Evolutionary conservation across 768 basidiomycete species (phyloP).

Genomic region (Hygrocybe coccinea): DNA sequence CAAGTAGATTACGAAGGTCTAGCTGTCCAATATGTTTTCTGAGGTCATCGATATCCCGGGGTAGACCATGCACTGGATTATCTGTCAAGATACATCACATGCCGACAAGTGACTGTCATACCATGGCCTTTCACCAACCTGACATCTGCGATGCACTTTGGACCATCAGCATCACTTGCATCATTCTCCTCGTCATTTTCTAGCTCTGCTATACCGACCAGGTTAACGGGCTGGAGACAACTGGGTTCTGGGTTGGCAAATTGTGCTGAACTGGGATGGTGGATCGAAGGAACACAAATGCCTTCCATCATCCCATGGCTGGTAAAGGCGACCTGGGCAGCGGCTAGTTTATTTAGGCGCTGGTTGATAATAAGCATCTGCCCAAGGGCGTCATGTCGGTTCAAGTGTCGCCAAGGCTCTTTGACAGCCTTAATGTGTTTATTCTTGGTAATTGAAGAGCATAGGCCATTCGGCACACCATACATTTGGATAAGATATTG

Average conservation of each 20-base stretch:
- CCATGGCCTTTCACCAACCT: background rate
- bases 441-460: conserved; percentile 21
- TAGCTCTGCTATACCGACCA: no score
- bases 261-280: background rate
- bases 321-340: conserved; percentile 13
- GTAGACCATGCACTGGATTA: background rate
- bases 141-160: background rate
- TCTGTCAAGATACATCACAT: background rate
- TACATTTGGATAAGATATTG: conserved; percentile 10
- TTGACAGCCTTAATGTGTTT: conserved; percentile 13
- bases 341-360: conserved; percentile 19
- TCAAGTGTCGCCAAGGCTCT: conserved; percentile 21
- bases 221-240: background rate
- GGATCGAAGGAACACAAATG: background rate
- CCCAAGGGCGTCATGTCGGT: conserved; percentile 15
- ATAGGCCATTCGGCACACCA: conserved; percentile 19
- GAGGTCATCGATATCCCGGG: background rate
- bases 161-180: background rate
- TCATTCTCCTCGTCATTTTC: background rate
- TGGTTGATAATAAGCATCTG: conserved; percentile 24
- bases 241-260: background rate
- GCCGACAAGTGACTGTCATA: background rate
- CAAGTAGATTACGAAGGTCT: conserved; percentile 16
- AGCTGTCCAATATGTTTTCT: conserved; percentile 5
- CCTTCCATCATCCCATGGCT: conserved; percentile 12